These are phyloP conservation scores for Lodderomyces oxycetoniae DNA, from an alignment of 1,139 yeast species.

Conservation along the genomic window DNA sequence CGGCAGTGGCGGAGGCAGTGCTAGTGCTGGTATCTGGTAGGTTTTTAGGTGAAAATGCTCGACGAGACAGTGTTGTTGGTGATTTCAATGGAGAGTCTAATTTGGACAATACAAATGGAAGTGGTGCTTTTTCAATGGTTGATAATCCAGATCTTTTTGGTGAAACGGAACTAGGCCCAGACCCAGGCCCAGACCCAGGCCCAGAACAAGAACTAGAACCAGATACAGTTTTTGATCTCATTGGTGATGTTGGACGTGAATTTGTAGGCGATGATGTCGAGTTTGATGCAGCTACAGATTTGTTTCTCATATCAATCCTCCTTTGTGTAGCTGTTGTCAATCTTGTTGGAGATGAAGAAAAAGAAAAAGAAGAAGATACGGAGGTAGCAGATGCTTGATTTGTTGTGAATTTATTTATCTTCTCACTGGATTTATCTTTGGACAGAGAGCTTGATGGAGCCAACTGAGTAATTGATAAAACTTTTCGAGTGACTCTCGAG, in stretches of 20 bases:
- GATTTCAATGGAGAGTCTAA: conserved; percentile 4
- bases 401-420: background rate
- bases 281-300: too few relatives aligned
- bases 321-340: conserved; percentile 29
- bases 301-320: conserved; percentile 24
- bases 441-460: conserved; percentile 1
- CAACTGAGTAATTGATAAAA: conserved; percentile 22
- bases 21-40: too few relatives aligned
- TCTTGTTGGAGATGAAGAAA: conserved; percentile 11
- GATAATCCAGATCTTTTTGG: background rate
- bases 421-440: conserved; percentile 2
- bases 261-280: conserved; percentile 5
- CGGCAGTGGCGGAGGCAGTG: too few relatives aligned
- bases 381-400: background rate
- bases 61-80: conserved; percentile 4
- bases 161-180: too few relatives aligned
- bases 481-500: conserved; percentile 32
- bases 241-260: background rate
- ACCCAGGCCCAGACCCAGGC: too few relatives aligned
- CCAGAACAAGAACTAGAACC: too few relatives aligned
- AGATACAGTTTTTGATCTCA: too few relatives aligned
- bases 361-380: conserved; percentile 4
- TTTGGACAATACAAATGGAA: background rate
- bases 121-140: background rate
- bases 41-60: conserved; percentile 3